phyloP scores from a whole-genome alignment of 1,139 yeast genomes.

The Yamadazyma friedrichii region DNA sequence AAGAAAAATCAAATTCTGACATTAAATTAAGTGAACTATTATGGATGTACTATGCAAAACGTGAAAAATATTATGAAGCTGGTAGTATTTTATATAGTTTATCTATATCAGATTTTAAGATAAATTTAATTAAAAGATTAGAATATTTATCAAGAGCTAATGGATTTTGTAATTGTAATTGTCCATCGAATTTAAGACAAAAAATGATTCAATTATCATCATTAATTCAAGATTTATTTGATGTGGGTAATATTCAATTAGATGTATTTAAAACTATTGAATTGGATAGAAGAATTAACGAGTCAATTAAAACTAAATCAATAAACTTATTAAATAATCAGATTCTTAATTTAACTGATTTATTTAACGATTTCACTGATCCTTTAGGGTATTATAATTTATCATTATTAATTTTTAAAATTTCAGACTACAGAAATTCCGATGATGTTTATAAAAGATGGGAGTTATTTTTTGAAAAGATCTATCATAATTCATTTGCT shows the following conservation, averaged over 20 bases:
- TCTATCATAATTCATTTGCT: conserved; percentile 34
- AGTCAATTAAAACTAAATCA: conserved; percentile 47
- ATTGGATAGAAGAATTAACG: conserved; percentile 57
- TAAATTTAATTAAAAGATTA: conserved; percentile 70
- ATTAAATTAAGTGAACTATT: conserved; percentile 75
- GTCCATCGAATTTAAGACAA: conserved; percentile 77
- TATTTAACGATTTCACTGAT: conserved; percentile 84
- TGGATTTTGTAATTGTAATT: conserved; percentile 85
- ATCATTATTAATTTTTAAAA: conserved; percentile 73
- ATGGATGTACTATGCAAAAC: conserved; percentile 87
- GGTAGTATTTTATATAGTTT: conserved; percentile 77
- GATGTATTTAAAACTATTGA: conserved; percentile 65
- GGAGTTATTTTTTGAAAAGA: conserved; percentile 58
- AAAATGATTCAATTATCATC: conserved; percentile 70
- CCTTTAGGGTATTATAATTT: conserved; percentile 86
- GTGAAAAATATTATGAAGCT: conserved; percentile 76
- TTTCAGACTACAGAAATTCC: conserved; percentile 75
- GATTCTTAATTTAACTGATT: conserved; percentile 69
- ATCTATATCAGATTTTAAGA: conserved; percentile 70
- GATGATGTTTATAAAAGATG: conserved; percentile 74
- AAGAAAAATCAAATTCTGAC: conserved; percentile 66
- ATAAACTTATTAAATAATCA: conserved; percentile 57
- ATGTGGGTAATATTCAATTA: conserved; percentile 86
- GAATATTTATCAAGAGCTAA: conserved; percentile 90
- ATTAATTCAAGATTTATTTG: conserved; percentile 75